Evolutionary conservation across 163 green algal genomes (phyloP), one percentile per base, ranked within the genome.

Genomic region (Coccomyxa subellipsoidea): DNA sequence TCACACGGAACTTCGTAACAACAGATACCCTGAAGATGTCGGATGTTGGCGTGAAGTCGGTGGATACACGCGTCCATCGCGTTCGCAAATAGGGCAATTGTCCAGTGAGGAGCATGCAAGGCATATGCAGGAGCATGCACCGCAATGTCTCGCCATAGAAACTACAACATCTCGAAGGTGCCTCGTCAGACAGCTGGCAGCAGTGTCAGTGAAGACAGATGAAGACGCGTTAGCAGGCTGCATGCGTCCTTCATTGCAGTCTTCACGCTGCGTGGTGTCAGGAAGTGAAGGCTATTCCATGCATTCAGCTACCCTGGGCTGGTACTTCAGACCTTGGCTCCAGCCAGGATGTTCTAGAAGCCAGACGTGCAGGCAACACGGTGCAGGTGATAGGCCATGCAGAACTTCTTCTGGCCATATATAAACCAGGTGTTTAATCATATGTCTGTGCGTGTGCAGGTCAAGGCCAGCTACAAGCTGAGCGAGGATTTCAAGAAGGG

Each of bases 391-490:
- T n/a, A n/a, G n/a, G n/a, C n/a, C n/a, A n/a, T n/a, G n/a, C n/a
- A n/a, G n/a, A n/a, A n/a, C n/a, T n/a, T n/a, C n/a, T n/a, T n/a
- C n/a, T n/a, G n/a, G n/a, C n/a, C n/a, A n/a, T 59, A 6, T 38
- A n/a, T n/a, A 15, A 25, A 25, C 75, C 18, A 35, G 27, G n/a
- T 8, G 10, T 40, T 73, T 8, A n/a, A 72, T 29, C 39, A 32
- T 40, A 32, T 4, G 9, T 34, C 1, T 31, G 47, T 59, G 47
- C 47, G 39, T n/a, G n/a, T 54, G 59, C 54, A 82, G 66, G 78
- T 79, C 75, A 93, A 91, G 84, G 84, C 69, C 40, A 86, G 80
- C 40, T 94, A 83, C 80, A 92, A 92, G 83, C 84, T 93, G 4
- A 81, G 84, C 69, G 90, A 90, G 66, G 79, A 81, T 32, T 34